phyloP scores from a whole-genome alignment of 345 rosid species.

The Reutealis trisperma region DNA sequence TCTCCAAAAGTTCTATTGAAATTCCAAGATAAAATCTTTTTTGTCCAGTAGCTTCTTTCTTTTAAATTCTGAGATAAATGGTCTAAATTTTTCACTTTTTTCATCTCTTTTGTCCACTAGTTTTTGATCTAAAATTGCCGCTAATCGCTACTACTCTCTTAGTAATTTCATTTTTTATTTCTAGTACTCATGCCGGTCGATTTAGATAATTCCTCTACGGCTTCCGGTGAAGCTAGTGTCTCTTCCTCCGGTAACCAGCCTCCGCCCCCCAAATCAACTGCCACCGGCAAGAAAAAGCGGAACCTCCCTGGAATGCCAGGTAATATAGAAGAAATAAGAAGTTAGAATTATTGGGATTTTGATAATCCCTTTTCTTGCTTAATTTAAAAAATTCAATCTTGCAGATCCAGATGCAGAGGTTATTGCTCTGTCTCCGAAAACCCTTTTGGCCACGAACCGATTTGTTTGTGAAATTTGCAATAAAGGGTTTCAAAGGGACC shows the following conservation, averaged over 20 bases:
- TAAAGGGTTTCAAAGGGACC: slow-evolving; percentile 97
- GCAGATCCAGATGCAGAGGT: slow-evolving; percentile 98
- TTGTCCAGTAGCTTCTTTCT: slow-evolving; percentile 7
- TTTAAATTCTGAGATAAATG: slow-evolving; percentile 29
- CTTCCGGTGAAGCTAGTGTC: slow-evolving; percentile 92
- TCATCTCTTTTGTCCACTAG: slow-evolving; percentile 24
- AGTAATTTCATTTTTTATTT: neutral
- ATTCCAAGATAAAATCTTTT: slow-evolving; percentile 4
- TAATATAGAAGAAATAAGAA: slow-evolving; percentile 12
- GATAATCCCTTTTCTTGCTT: neutral
- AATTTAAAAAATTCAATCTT: neutral
- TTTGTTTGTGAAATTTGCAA: slow-evolving; percentile 96
- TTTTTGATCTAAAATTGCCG: slow-evolving; percentile 19
- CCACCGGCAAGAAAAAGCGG: slow-evolving; percentile 69
- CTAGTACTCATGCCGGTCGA: slow-evolving; percentile 60
- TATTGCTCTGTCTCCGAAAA: slow-evolving; percentile 84
- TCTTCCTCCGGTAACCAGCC: slow-evolving; percentile 71
- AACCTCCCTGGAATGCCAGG: slow-evolving; percentile 99
- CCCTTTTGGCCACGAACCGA: slow-evolving; percentile 85
- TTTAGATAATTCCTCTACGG: slow-evolving; percentile 83
- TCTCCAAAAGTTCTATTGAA: slow-evolving; percentile 4
- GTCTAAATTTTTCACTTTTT: slow-evolving; percentile 13
- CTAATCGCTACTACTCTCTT: neutral
- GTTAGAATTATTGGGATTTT: neutral
- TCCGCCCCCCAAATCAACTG: slow-evolving; percentile 50